Base-by-base conservation (phyloP, 2,329 filamentous ascomycete species). In the Alternaria solani region DNA sequence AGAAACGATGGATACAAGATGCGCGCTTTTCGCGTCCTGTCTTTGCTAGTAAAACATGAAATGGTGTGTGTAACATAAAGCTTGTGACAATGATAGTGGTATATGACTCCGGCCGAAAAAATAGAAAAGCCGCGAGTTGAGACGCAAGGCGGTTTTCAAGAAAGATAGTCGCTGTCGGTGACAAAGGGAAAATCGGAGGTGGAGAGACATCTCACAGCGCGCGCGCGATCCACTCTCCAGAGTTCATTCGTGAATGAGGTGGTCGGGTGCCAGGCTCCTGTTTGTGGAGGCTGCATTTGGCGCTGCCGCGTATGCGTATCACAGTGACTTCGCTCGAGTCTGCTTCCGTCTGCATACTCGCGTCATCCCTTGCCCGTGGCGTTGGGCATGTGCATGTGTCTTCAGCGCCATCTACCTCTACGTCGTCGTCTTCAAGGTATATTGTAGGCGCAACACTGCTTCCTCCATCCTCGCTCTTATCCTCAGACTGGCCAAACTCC, bases 291-390 rank as follows among this genome's bases (percentile, higher is more conserved):
- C 25, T 32, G 16, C 34, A 59, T 7, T 14, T 48, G 6, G 28
- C 34, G 12, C 7, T 18, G 12, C 16, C 34, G n/a, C 28, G 44
- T 28, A 53, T 43, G 23, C 44, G 38, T n/a, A 36, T 38, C 12
- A 54, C 39, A n/a, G 51, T 55, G 16, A 43, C 23, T 12, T 55
- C 43, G 42, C 51, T 39, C 28, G 57, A 55, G 25, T 48, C 55
- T 41, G 38, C 36, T 26, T 59, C 51, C 28, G 28, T 28, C 23
- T 48, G 47, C 16, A 49, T 39, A 26, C 46, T 51, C 7, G 38
- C 51, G 2, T 36, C 49, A 42, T 34, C 26, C 48, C 32, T 9
- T 7, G 25, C 26, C 4, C 36, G 5, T 28, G 28, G 39, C 30
- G 41, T 30, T 26, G 46, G 46, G 9, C 46, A 49, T 49, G 46